A percentile compares a stretch with the other conserved stretches of the same genome.
phyloP scores from a whole-genome alignment of 139 green algal genomes.

The Picochlorum sp. region DNA sequence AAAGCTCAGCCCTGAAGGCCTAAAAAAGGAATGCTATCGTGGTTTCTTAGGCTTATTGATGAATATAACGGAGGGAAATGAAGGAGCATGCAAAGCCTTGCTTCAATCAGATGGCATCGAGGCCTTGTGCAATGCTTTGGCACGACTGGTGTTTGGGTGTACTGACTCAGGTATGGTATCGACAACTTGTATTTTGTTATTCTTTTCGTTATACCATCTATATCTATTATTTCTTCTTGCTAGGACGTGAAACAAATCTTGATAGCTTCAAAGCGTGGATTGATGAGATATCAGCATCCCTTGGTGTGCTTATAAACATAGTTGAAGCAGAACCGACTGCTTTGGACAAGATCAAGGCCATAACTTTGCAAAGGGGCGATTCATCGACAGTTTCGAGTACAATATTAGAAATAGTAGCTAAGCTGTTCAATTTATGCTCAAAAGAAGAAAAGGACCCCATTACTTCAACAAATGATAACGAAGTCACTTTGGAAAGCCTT shows the following conservation, averaged over 20 bases:
- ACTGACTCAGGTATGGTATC: background rate
- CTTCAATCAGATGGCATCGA: constrained; percentile 24
- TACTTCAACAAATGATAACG: constrained; percentile 7
- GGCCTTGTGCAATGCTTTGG: background rate
- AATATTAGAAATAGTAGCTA: too few species aligned
- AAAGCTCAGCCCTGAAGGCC: constrained; percentile 8
- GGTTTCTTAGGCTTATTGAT: constrained; percentile 51
- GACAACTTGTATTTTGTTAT: too few species aligned
- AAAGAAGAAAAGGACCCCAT: too few species aligned
- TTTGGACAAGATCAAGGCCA: background rate
- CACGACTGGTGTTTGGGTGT: background rate
- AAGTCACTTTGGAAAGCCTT: constrained; percentile 29
- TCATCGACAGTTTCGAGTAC: too few species aligned
- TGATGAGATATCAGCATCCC: constrained; percentile 24
- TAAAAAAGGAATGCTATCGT: constrained; percentile 39
- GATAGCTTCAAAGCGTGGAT: constrained; percentile 8
- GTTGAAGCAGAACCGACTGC: background rate
- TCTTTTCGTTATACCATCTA: too few species aligned
- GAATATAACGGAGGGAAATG: constrained; percentile 64
- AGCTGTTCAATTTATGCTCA: too few species aligned
- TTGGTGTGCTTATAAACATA: constrained; percentile 73
- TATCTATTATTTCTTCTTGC: too few species aligned
- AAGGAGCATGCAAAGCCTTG: constrained; percentile 30
- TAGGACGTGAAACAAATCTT: too few species aligned
- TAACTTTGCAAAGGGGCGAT: background rate